Conservation (phyloP, 345 rosid species). For the Ricinus communis region DNA sequence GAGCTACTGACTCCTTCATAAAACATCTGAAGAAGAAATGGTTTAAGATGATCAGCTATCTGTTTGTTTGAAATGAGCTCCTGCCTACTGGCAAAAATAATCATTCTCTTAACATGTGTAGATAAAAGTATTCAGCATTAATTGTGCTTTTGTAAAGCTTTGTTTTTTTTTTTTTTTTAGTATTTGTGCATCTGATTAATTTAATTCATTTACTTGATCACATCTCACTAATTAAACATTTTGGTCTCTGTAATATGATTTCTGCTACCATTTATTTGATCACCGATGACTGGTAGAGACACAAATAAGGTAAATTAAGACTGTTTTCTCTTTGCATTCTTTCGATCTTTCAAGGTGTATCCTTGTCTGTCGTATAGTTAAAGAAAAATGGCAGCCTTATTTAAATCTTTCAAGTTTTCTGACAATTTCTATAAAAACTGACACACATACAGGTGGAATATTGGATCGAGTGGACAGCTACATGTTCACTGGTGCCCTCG, state of each 20-base stretch:
- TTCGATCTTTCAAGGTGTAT: not conserved
- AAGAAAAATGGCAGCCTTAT: not conserved
- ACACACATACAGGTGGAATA: conserved; percentile 63
- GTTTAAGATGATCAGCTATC: not conserved
- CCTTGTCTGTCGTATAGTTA: not conserved
- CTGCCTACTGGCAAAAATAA: not conserved
- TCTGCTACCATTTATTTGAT: not conserved
- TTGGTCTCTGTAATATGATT: not conserved
- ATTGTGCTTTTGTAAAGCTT: not conserved
- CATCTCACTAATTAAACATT: not conserved
- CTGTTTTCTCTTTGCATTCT: no score
- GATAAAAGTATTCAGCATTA: not conserved
- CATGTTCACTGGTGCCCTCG: conserved; percentile 91
- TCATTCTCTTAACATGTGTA: not conserved
- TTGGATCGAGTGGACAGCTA: conserved; percentile 89
- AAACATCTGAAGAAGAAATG: not conserved
- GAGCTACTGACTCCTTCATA: not conserved
- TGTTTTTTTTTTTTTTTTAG: not conserved
- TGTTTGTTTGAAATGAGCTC: not conserved
- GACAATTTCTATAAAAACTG: not conserved
- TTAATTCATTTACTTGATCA: not conserved
- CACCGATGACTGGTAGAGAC: not conserved
- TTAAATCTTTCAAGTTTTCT: not conserved
- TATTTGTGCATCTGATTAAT: not conserved
- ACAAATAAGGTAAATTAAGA: not conserved